Conservation (phyloP, 2,329 filamentous ascomycete species). For the Nakataea oryzae region DNA sequence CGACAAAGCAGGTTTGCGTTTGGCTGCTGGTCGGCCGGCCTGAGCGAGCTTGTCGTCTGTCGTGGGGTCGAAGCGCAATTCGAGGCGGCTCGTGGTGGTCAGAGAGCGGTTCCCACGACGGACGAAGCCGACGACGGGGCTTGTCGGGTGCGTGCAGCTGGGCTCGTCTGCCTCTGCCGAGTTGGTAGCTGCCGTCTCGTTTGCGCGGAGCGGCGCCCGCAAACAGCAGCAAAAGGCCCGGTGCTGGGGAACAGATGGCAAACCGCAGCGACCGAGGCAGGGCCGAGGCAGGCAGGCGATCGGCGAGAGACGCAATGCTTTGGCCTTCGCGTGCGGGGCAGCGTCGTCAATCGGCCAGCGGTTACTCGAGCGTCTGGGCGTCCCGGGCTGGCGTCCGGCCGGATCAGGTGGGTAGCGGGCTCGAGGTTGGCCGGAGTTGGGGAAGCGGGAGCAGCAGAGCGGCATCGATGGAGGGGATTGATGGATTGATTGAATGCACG, state of each 20-base stretch:
- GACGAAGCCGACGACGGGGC: background rate
- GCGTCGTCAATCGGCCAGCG: background rate
- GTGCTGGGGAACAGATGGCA: background rate
- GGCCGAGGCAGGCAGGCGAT: background rate
- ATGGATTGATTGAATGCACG: background rate
- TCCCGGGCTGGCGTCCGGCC: background rate
- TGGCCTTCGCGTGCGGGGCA: background rate
- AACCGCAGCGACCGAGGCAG: background rate
- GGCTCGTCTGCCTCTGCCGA: background rate
- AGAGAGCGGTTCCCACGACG: no score
- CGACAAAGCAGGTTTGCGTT: background rate
- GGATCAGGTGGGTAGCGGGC: no score
- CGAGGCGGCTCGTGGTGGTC: background rate
- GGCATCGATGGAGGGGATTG: background rate
- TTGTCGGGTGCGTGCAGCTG: no score
- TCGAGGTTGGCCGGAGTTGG: background rate
- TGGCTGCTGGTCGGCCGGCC: background rate
- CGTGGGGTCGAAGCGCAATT: background rate
- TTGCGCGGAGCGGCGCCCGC: background rate
- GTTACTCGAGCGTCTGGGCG: background rate
- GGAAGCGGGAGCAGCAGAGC: background rate
- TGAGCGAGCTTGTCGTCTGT: background rate
- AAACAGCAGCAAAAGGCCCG: background rate
- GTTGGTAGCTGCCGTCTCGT: background rate
- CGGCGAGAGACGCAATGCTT: background rate